Evolutionary conservation across 495 filamentous ascomycete genomes (phyloP), one percentile per base, ranked within the genome.

Genomic region (Daldinia caldariorum): DNA sequence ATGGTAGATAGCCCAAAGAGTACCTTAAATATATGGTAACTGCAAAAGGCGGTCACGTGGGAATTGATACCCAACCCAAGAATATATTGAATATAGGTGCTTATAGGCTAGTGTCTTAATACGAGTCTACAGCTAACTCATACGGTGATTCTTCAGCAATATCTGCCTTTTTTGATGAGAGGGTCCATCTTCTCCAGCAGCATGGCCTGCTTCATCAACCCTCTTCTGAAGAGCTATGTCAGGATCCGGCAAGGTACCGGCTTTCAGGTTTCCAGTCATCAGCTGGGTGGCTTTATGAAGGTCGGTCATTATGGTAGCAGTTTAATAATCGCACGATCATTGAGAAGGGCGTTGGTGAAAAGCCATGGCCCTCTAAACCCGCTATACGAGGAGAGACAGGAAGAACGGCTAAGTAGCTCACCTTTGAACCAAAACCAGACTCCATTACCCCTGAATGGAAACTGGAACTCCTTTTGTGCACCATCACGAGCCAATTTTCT

Each of bases 361-460:
- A 43, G 1, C 39, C n/a, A 26, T 29, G 12, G 8, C 45, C 12
- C 20, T 50, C 45, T 0, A 13, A n/a, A n/a, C 13, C n/a, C n/a
- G 39, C 14, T 3, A 26, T 26, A 26, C 26, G 26, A 26, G 9
- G 6, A 7, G 1, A n/a, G 45, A 2, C 34, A 31, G 32, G 26
- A 6, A 29, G 5, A 4, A 8, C 16, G 6, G 14, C 29, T 3
- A 20, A 26, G 26, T 26, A 26, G 56, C 58, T 56, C 31, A 67
- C 64, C 57, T 39, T 62, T 68, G 26, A 68, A 68, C 3, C 53
- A 34, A 43, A 68, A 62, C 66, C 51, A 62, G 12, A 68, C 58
- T n/a, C 66, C 58, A 1, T 58, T 58, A 32, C 43, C 51, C 13
- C 22, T 51, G 20, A 51, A 53, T 20, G 66, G 31, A 31, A 62